Conservation (phyloP, 2,329 filamentous ascomycete genomes). For the Juglanconis oblonga region DNA sequence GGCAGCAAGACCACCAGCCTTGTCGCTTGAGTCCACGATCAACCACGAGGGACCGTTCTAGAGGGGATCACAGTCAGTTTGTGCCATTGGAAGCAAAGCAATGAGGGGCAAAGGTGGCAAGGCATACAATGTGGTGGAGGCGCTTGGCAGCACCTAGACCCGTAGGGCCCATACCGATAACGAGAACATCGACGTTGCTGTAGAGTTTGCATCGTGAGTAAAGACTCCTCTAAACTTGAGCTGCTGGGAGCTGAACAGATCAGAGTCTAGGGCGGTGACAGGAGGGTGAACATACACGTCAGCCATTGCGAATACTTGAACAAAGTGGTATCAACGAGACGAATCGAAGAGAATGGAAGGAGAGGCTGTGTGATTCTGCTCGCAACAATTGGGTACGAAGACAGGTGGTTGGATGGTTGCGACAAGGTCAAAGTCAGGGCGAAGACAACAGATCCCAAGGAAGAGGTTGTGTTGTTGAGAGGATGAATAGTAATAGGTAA, state of each 20-base stretch:
- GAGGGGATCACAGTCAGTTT: conserved; percentile 22
- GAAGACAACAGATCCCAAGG: conserved; percentile 8
- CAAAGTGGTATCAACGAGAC: conserved; percentile 6
- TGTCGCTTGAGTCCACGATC: conserved; percentile 89
- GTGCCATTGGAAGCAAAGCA: conserved; percentile 18
- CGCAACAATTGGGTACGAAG: conserved; percentile 9
- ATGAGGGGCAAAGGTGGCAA: conserved; percentile 26
- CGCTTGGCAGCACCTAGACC: conserved; percentile 97
- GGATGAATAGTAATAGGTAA: conserved; percentile 4
- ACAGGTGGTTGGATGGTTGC: background rate
- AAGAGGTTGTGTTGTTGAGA: background rate
- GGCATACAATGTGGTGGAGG: conserved; percentile 86
- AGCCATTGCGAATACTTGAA: conserved; percentile 24
- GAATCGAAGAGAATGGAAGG: background rate
- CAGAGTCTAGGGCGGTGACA: background rate
- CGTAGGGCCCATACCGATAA: conserved; percentile 97
- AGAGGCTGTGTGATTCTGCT: conserved; percentile 10
- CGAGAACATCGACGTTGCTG: conserved; percentile 92
- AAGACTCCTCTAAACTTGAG: background rate
- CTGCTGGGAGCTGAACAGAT: background rate
- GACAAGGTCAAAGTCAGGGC: conserved; percentile 2
- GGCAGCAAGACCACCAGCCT: conserved; percentile 90
- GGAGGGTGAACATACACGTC: conserved; percentile 23
- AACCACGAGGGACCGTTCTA: conserved; percentile 93
- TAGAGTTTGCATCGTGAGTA: background rate